Evolutionary conservation across 2,329 filamentous ascomycete genomes (phyloP).

Genomic region (Botrytis tulipae): DNA sequence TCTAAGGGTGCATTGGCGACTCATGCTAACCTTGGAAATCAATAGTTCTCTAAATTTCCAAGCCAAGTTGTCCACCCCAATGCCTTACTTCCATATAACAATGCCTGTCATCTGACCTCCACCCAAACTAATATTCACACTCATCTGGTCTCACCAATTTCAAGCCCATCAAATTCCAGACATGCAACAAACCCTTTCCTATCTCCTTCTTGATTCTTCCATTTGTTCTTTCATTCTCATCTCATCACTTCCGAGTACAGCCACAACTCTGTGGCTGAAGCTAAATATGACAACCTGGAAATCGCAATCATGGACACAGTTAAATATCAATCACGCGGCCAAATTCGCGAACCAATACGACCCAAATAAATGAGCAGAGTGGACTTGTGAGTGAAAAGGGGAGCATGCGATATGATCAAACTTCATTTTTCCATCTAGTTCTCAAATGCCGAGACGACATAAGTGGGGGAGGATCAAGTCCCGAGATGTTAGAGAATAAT

Average conservation of each 20-base stretch:
- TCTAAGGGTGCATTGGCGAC: not conserved
- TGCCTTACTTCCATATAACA: not conserved
- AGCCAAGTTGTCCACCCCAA: not conserved
- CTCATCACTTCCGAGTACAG: not conserved
- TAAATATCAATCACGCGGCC: conserved; percentile 4
- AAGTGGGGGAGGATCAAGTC: not conserved
- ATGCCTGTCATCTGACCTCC: not conserved
- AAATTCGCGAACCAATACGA: conserved; percentile 2
- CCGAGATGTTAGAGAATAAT: not conserved
- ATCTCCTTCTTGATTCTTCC: not conserved
- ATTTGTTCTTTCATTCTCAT: not conserved
- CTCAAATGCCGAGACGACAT: not conserved
- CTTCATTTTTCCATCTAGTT: not conserved
- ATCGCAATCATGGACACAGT: not conserved
- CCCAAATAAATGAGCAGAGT: not conserved
- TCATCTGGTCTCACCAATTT: not conserved
- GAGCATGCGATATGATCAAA: conserved; percentile 9
- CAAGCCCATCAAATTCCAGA: not conserved
- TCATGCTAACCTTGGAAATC: too few species aligned
- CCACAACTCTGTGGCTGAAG: conserved; percentile 9
- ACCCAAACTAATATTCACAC: not conserved
- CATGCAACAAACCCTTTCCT: not conserved
- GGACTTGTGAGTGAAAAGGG: not conserved
- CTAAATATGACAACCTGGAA: not conserved
- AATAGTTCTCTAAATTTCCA: not conserved